Evolutionary conservation across 2,329 filamentous ascomycete species (phyloP).

Genomic region (Hymenoscyphus infarciens): DNA sequence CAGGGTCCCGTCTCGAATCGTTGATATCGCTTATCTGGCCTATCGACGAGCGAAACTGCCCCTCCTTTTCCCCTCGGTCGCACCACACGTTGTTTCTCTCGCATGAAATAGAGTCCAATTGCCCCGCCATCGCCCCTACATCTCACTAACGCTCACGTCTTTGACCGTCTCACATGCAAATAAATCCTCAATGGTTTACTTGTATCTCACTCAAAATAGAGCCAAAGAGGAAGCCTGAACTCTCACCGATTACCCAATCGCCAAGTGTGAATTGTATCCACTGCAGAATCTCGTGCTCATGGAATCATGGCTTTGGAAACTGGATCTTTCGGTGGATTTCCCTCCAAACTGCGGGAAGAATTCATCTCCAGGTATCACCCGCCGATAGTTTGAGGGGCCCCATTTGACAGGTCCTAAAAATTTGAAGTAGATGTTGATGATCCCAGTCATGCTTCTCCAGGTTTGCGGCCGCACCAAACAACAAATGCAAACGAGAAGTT

Average conservation of each 20-base stretch:
- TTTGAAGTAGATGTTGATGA: too few relatives aligned
- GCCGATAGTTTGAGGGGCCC: too few relatives aligned
- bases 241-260: not conserved
- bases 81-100: constrained; percentile 1
- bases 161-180: constrained; percentile 1
- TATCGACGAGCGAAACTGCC: not conserved
- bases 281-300: not conserved
- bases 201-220: not conserved
- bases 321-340: not conserved
- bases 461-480: not conserved
- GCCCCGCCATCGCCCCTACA: not conserved
- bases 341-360: not conserved
- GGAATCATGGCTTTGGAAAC: constrained; percentile 1
- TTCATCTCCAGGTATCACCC: not conserved
- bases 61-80: not conserved
- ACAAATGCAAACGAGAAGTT: not conserved
- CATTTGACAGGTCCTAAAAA: too few relatives aligned
- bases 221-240: not conserved
- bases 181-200: not conserved
- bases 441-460: too few relatives aligned
- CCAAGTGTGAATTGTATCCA: not conserved
- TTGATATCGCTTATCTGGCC: constrained; percentile 1
- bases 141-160: not conserved
- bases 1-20: not conserved
- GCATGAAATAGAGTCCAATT: not conserved